Conservation (phyloP, 441 rosid genomes). For the Gossypium schwendimanii region DNA sequence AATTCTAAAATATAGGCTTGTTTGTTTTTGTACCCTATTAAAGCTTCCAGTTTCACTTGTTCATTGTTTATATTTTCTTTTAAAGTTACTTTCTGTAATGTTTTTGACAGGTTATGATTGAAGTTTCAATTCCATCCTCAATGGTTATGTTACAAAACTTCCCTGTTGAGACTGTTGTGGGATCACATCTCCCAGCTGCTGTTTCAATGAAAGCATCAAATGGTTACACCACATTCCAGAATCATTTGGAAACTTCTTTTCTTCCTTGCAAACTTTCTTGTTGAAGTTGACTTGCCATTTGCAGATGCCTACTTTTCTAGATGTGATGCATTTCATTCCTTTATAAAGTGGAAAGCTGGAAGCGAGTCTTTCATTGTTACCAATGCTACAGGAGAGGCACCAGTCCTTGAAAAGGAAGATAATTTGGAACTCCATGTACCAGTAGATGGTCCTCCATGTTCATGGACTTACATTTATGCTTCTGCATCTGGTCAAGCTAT, state of each 20-base stretch:
- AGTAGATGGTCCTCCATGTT: slow-evolving; percentile 61
- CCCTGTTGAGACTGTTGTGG: slow-evolving; percentile 80
- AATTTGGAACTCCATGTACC: slow-evolving; percentile 20
- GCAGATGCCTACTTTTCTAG: slow-evolving; percentile 69
- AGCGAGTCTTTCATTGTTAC: slow-evolving; percentile 59
- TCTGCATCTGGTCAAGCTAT: slow-evolving; percentile 68
- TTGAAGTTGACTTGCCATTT: slow-evolving; percentile 25
- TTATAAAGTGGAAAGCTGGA: slow-evolving; percentile 72
- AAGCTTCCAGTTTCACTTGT: background rate
- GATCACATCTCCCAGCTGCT: slow-evolving; percentile 77
- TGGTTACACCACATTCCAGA: slow-evolving; percentile 41
- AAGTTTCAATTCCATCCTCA: slow-evolving; percentile 72
- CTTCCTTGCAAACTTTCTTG: slow-evolving; percentile 19
- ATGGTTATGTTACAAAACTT: slow-evolving; percentile 75
- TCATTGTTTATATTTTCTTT: background rate
- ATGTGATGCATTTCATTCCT: slow-evolving; percentile 75
- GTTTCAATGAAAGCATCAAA: slow-evolving; percentile 73
- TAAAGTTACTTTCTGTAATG: background rate
- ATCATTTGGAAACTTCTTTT: slow-evolving; percentile 11
- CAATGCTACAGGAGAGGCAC: slow-evolving; percentile 46
- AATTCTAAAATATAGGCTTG: background rate
- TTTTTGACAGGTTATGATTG: slow-evolving; percentile 55
- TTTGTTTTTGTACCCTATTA: background rate
- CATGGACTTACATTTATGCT: slow-evolving; percentile 64
- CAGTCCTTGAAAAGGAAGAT: slow-evolving; percentile 32